Evolutionary conservation across 2,329 filamentous ascomycete species (phyloP), one percentile per base, ranked within the genome.

Genomic region (Scedosporium boydii): DNA sequence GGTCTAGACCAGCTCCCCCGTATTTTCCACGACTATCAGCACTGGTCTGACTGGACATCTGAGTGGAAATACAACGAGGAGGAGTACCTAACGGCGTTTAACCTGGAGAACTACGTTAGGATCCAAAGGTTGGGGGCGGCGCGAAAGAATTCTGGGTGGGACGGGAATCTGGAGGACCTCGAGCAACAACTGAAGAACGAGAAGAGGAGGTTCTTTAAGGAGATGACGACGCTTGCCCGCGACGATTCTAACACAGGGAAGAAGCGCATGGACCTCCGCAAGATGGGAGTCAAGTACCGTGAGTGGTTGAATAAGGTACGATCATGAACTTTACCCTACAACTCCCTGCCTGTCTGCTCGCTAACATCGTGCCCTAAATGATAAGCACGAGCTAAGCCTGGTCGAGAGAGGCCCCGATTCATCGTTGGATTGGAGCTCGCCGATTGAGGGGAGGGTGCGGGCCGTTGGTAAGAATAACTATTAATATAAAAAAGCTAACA

Each of bases 241-340:
- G 58, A 44, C 10, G 21, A 42, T 10, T 6, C 38, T 16, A n/a
- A 46, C 6, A 21, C 58, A 5, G 41, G 58, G 21, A 27, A 44
- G n/a, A 59, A 59, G 41, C 38, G 41, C 23, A 44, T 59, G 58
- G 71, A 73, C 7, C 68, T 77, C 51, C 82, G 84, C 67, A 79
- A 74, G 59, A 71, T 76, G 41, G 58, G 34, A 23, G 21, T 23
- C n/a, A 59, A 44, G 41, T 59, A 59, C 21, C 16, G 58, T 3
- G 58, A 59, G 18, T 44, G 41, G 58, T 41, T 59, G 27, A 46
- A 14, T 7, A 59, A 59, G 58, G 58, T 44, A n/a, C 41, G 41
- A 2, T 46, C 16, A 16, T 26, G 18, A 46, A 34, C 23, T 27
- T 16, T 16, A 29, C 29, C 6, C 29, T 34, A 9, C 29, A 34